Base-by-base conservation (phyloP, 78 protist genomes). In the Planoprotostelium fungivorum region DNA sequence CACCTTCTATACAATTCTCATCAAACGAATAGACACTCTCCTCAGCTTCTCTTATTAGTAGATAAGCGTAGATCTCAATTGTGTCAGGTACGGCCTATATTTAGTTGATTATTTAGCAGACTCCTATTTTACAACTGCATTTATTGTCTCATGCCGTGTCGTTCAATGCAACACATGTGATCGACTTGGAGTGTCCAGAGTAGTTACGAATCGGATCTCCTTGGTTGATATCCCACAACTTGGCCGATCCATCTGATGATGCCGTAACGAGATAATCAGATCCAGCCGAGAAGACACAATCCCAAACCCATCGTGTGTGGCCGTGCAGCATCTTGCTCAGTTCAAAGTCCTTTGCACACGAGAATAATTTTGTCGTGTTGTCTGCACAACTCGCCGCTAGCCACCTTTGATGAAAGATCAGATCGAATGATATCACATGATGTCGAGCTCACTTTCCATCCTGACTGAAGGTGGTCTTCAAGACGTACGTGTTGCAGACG, bases 221-320 rank as follows among this genome's bases (percentile, higher is more conserved):
- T 35, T 89, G 90, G 34, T 36, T 63, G 37, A 97, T 39, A 86
- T 98, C 98, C 99, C 99, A 98, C 0, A 98, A 94, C 39, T 91
- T 36, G 35, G 98, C 97, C 0, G 96, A 84, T 83, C 83, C 73
- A 89, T 98, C 99, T 16, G 98, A 95, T 10, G 97, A 93, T 0
- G 96, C 98, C 25, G 96, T 95, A n/a, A 98, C 98, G 0, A 98
- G 89, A 88, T 98, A 98, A 0, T 95, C 96, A 5, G 99, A 98
- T 37, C 98, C 99, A 29, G 94, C 90, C 0, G 97, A 90, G 91
- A 97, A 98, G 83, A 94, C 97, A 29, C 98, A 96, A 92, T 98
- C 99, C 99, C 99, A 98, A 28, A 98, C 99, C 99, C 99, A 98
- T 28, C 96, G 87, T 90, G 88, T 88, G 91, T 98, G 99, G 0